A percentile compares a stretch with the other conserved stretches of the same genome.
Evolutionary conservation across 352 stramenopile genomes (phyloP).

Genomic region (Plasmopara halstedii): DNA sequence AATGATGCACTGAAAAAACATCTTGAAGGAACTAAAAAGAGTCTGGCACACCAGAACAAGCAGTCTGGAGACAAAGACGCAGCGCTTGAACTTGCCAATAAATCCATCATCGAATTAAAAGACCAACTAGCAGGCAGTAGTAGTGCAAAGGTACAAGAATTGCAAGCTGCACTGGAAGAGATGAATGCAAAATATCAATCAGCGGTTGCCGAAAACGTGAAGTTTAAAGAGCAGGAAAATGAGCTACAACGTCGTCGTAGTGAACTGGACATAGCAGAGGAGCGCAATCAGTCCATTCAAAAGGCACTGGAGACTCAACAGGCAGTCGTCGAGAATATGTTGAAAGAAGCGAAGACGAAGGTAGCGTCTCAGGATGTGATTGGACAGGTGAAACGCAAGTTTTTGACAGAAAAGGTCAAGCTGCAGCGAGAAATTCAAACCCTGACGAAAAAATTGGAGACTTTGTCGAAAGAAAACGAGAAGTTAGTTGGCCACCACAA

Average conservation of each 20-base stretch:
- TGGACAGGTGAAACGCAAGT: constrained; percentile 31
- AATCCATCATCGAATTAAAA: constrained; percentile 12
- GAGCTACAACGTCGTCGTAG: constrained; percentile 9
- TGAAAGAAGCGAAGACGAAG: constrained; percentile 27
- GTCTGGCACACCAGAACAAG: constrained; percentile 19
- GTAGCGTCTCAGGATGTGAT: constrained; percentile 17
- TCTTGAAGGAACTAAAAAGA: constrained; percentile 19
- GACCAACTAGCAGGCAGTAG: not conserved
- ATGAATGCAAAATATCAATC: constrained; percentile 15
- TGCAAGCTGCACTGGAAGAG: constrained; percentile 15
- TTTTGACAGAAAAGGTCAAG: constrained; percentile 48
- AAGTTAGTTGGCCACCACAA: constrained; percentile 76
- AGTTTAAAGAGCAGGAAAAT: constrained; percentile 19
- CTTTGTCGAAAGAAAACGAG: constrained; percentile 49
- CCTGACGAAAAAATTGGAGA: constrained; percentile 37
- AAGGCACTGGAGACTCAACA: constrained; percentile 24
- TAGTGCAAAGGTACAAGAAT: constrained; percentile 15
- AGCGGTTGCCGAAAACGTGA: constrained; percentile 21
- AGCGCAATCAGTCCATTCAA: constrained; percentile 11
- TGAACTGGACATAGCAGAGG: constrained; percentile 19
- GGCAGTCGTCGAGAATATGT: constrained; percentile 10
- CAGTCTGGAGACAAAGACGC: constrained; percentile 22
- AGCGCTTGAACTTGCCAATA: constrained; percentile 12
- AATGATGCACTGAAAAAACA: constrained; percentile 23
- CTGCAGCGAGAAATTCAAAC: constrained; percentile 30